Evolutionary conservation across 495 filamentous ascomycete species (phyloP), one percentile per base, ranked within the genome.

Genomic region (Apodospora peruviana): DNA sequence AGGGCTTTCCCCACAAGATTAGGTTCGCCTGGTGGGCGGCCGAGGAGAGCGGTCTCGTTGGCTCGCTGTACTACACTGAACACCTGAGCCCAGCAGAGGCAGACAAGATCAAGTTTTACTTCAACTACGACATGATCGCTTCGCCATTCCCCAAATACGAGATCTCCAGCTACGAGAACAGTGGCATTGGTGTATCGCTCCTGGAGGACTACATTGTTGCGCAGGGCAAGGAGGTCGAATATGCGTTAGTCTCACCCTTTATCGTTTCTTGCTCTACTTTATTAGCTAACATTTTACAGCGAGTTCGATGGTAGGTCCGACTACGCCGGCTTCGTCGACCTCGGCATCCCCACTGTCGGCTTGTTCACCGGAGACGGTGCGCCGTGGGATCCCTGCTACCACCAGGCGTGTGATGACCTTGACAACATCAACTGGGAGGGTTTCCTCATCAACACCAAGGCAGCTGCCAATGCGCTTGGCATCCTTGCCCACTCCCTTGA

Each of bases 91-190:
- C 62, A 14, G 48, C 60, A 0, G 70, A 67, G n/a, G 68, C 74
- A 10, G 67, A 66, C 32, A 79, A 80, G 53, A 78, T 88, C 56
- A 66, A 73, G 11, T 74, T 84, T 5, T 86, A 87, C 58, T 82
- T 88, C 58, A 86, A 89, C 68, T 86, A 86, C 56, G 85, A 89
- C 67, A 89, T 88, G 85, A 84, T 87, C 47, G 85, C 82, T 24
- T 82, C 77, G 5, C 84, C 84, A n/a, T 82, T 85, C 66, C 87
- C 80, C 48, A 71, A 73, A 4, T 74, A 77, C 53, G 78, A 74
- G 51, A 74, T 87, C 56, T 84, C 40, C 20, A 59, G 60, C 14
- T 65, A 70, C 44, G 59, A 68, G 27, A 65, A 62, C 27, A 69
- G 68, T 49, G 73, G 64, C n/a, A 57, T 57, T 32, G 61, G 59